Evolutionary conservation across 2,329 filamentous ascomycete genomes (phyloP), one percentile per base, ranked within the genome.

Genomic region (Colletotrichum horii): DNA sequence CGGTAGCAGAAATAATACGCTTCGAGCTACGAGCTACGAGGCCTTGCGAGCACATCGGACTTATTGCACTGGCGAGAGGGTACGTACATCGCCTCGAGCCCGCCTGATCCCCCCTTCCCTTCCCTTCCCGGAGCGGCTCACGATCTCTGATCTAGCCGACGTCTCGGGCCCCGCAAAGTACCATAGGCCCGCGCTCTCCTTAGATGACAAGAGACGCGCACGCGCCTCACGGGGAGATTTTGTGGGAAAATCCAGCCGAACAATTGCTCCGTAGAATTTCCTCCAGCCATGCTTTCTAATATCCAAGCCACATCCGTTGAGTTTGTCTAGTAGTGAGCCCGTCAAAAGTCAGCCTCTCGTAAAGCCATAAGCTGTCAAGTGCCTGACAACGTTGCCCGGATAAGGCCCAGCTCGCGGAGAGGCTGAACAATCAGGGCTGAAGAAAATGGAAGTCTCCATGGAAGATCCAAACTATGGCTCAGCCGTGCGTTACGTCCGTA

Each of bases 81-180:
- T 34, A 55, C 64, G 64, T 66, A 52, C 22, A 26, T 55, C 24
- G 34, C 22, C 6, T 38, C 11, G 48, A 66, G 62, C 48, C 43
- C 32, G 34, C 64, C 52, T 19, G 24, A 26, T 28, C 38, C 38
- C 32, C 58, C 56, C 58, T 55, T 24, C 55, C 62, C 55, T 67
- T 61, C 43, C 43, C 58, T 61, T 62, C 62, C 69, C 69, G 69
- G 64, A 56, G 64, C 73, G 64, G 74, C 70, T 76, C 74, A 73
- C 74, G 73, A 75, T 75, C 73, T 75, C 58, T 75, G 70, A 75
- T 75, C 73, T 75, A 68, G 64, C 73, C 73, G 65, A 73, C 48
- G 58, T 67, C 73, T 68, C 64, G 73, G 58, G 70, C 73, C 70
- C 73, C 70, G 65, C 70, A 72, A 16, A 64, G 56, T 67, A 58